These are phyloP conservation scores for Globisporangium uncinulatum DNA, from an alignment of 352 stramenopile genomes.

Conservation along the genomic window DNA sequence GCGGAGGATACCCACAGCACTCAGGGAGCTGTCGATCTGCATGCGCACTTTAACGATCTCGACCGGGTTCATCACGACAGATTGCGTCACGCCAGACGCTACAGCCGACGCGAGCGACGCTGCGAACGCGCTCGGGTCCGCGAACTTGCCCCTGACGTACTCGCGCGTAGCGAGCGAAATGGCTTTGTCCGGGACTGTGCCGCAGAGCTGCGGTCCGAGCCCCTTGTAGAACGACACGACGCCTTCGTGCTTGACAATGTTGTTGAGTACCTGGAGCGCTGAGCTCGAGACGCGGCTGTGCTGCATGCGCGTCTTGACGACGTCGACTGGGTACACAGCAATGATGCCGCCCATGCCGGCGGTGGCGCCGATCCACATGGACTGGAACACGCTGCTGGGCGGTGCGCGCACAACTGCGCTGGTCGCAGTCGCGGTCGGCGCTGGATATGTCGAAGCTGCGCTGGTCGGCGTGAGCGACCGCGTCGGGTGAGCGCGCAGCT, in stretches of 20 bases:
- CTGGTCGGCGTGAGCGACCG: conserved; percentile 4
- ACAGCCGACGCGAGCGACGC: conserved; percentile 69
- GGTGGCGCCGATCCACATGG: conserved; percentile 76
- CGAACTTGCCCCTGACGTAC: conserved; percentile 74
- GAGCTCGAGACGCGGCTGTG: conserved; percentile 53
- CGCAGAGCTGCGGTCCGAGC: conserved; percentile 58
- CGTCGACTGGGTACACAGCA: conserved; percentile 75
- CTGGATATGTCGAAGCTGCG: background rate
- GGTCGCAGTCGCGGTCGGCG: conserved; percentile 3
- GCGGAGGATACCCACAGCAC: conserved; percentile 40
- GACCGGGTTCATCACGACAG: conserved; percentile 78
- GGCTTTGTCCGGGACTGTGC: conserved; percentile 77
- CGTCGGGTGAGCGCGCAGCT: conserved; percentile 7
- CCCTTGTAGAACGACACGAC: conserved; percentile 76
- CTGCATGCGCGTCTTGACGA: conserved; percentile 86
- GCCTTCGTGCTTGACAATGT: conserved; percentile 57
- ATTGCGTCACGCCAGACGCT: conserved; percentile 62
- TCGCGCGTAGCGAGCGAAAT: conserved; percentile 74
- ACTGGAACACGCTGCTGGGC: conserved; percentile 57
- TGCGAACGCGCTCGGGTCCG: conserved; percentile 61
- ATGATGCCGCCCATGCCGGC: conserved; percentile 79
- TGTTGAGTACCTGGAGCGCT: conserved; percentile 46
- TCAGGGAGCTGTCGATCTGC: conserved; percentile 74
- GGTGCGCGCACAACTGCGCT: conserved; percentile 15
- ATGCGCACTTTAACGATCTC: conserved; percentile 83